Evolutionary conservation across 257 asterid species (phyloP).

Genomic region (Nicotiana tabacum): DNA sequence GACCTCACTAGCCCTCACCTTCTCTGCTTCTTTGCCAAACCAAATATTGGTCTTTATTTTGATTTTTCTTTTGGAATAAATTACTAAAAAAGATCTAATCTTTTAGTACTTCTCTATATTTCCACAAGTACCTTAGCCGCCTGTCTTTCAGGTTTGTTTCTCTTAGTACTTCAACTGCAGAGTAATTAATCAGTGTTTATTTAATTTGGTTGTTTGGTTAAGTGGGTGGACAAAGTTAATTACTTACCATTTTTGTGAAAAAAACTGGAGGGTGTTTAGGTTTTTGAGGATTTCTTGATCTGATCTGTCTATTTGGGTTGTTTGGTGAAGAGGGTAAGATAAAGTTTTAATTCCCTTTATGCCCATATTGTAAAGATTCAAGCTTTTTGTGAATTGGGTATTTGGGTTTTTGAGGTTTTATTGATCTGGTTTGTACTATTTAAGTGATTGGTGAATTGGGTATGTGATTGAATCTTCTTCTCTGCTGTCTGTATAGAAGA

Average conservation of each 20-base stretch:
- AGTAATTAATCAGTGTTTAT: background rate
- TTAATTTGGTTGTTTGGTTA: background rate
- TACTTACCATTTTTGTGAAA: background rate
- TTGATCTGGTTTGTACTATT: conserved; percentile 16
- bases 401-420: background rate
- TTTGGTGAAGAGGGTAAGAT: conserved; percentile 9
- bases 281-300: conserved; percentile 10
- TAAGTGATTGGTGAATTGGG: conserved; percentile 6
- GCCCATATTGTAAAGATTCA: background rate
- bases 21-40: background rate
- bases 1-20: background rate
- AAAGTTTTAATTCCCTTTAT: background rate
- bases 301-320: conserved; percentile 1
- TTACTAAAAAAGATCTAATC: background rate
- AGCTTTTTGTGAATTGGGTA: background rate
- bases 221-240: background rate
- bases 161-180: background rate
- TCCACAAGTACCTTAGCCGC: conserved; percentile 22
- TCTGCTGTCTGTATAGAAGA: background rate
- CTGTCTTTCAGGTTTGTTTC: conserved; percentile 27
- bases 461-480: background rate
- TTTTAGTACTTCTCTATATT: background rate
- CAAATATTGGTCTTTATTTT: background rate
- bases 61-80: background rate
- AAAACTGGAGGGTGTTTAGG: background rate